Base-by-base conservation (phyloP, 2,329 filamentous ascomycete species). In the Graphiopsis chlorocephala region DNA sequence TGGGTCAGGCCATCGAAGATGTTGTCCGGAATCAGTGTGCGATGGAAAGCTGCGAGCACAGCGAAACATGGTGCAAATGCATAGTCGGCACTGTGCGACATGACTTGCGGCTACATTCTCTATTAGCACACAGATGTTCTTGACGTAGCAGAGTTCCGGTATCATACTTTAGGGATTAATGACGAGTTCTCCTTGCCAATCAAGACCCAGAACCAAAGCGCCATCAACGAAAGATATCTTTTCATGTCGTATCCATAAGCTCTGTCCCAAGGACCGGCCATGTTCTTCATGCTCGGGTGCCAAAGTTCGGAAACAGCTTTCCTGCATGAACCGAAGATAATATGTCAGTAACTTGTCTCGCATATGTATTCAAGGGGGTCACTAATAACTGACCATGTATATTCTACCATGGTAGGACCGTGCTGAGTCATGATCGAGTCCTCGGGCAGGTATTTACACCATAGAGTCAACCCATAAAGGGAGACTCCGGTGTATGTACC, bases 211-310 rank as follows among this genome's bases (percentile, higher is more conserved):
- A 88, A 80, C 75, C 85, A 85, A 15, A 85, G 72, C 0, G 83
- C 82, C 72, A 88, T 81, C 57, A 88, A 79, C 61, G 83, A 83
- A 4, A 88, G 72, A 68, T 88, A 88, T 7, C 81, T 77, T 63
- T 86, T 87, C 86, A 88, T 87, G 65, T 89, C 86, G 64, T 83
- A 88, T 0, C 86, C 86, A 67, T 89, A 89, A 0, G 82, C 78
- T 0, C 87, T 82, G 72, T 89, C 87, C 86, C 86, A 89, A 0
- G 87, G 87, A 0, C 86, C 87, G 2, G 86, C 86, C 56, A 88
- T 80, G 66, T 88, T 89, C 68, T 81, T 83, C 75, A 89, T 73
- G 1, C 81, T 79, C 0, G 86, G 82, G 61, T 88, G 84, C 78
- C 85, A 89, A 1, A 89, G 78, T 53, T 81, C 68, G 0, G 79